Percentiles rank a stretch among this genome's conserved stretches.
Evolutionary conservation across 2,329 filamentous ascomycete species (phyloP).

Genomic region (Venturia asperata): DNA sequence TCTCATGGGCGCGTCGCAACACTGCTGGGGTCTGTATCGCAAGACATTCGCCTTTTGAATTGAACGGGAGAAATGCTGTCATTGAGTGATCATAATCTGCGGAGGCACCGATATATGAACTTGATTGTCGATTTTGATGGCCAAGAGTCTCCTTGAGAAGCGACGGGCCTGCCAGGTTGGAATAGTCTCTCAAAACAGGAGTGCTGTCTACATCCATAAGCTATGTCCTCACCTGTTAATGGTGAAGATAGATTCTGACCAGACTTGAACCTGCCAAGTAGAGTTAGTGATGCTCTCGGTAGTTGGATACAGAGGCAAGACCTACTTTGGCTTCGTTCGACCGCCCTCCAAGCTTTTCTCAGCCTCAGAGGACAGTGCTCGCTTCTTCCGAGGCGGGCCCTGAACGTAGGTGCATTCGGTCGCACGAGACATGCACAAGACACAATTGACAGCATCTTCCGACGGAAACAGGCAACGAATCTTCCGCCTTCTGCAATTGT

Average conservation of each 20-base stretch:
- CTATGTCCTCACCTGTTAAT: not conserved
- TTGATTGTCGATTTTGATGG: slow-evolving; percentile 29
- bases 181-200: slow-evolving; percentile 25
- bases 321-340: slow-evolving; percentile 11
- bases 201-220: slow-evolving; percentile 1
- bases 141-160: slow-evolving; percentile 32
- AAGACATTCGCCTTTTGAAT: slow-evolving; percentile 19
- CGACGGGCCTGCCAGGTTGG: slow-evolving; percentile 29
- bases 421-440: slow-evolving; percentile 15
- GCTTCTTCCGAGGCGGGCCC: slow-evolving; percentile 10
- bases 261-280: not conserved
- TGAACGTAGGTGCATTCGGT: slow-evolving; percentile 17
- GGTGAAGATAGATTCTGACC: not conserved
- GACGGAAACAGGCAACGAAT: slow-evolving; percentile 15
- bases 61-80: slow-evolving; percentile 23
- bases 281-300: not conserved
- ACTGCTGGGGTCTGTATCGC: slow-evolving; percentile 6
- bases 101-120: slow-evolving; percentile 27
- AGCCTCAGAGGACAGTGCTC: not conserved
- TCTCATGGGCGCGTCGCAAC: slow-evolving; percentile 26
- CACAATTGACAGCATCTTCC: slow-evolving; percentile 9
- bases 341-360: not conserved
- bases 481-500: slow-evolving; percentile 16
- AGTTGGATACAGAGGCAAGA: not conserved
- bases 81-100: slow-evolving; percentile 29